Base-by-base conservation (phyloP, 768 basidiomycete species). In the Suillus lakei region DNA sequence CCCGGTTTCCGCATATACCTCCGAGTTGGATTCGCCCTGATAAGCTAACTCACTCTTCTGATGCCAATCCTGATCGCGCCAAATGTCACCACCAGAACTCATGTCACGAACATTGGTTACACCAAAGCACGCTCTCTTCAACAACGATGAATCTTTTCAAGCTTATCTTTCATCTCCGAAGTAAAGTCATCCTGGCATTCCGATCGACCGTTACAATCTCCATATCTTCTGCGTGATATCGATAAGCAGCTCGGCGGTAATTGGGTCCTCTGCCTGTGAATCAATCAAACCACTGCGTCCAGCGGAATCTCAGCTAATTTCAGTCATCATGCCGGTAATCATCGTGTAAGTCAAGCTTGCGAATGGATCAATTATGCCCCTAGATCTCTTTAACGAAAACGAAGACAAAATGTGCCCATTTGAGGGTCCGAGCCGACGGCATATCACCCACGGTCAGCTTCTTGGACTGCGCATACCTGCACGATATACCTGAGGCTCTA, bases 161-260 rank as follows among this genome's bases (percentile, higher is more conserved):
- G 30, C 53, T 32, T 54, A 54, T 54, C 53, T 54, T 54, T 54
- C 53, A 54, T 54, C 5, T 54, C 53, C 53, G 53, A 54, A 32
- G 21, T 10, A n/a, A 15, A n/a, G 53, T 21, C 53, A 54, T 54
- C 53, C 53, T 34, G 53, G 21, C 7, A 32, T 34, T 54, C 53
- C 53, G 53, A 54, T 54, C 32, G 32, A n/a, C 53, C 32, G 21
- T 54, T 34, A 54, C 53, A 30, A 32, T 32, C 16, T 53, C 51
- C 51, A 30, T 30, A 53, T 53, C 32, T 53, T 53, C 30, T 32
- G 9, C 28, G 32, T 30, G 51, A 53, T 54, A 54, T 54, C 53
- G 53, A 54, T 54, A 54, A 54, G 53, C 30, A 54, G 32, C 32
- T 34, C 30, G 32, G 53, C 53, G 30, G 32, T n/a, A 32, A 34